Percentiles rank a stretch among this genome's conserved stretches.
Conservation (phyloP, 2,329 filamentous ascomycete species). For the Pseudofabraea citricarpa region DNA sequence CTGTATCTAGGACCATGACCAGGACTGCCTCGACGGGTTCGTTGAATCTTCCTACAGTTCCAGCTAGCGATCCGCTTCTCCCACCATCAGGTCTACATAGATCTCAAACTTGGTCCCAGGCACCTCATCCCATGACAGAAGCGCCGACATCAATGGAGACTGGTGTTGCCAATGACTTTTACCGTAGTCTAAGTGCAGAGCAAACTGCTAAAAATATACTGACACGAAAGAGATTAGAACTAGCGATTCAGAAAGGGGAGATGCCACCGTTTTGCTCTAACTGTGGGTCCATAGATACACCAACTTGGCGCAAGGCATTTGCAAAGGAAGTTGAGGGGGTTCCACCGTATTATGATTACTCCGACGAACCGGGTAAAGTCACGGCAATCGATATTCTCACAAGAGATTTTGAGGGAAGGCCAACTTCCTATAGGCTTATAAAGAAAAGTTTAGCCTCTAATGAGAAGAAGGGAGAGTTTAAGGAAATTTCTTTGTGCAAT, state of each 20-base stretch:
- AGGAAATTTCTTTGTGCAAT: slow-evolving; percentile 79
- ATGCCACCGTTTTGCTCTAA: slow-evolving; percentile 88
- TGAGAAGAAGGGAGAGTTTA: slow-evolving; percentile 64
- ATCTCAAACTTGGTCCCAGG: slow-evolving; percentile 40
- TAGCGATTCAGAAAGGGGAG: slow-evolving; percentile 69
- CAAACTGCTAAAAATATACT: slow-evolving; percentile 38
- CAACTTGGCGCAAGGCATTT: slow-evolving; percentile 93
- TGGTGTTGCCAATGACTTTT: slow-evolving; percentile 5
- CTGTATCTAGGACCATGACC: slow-evolving; percentile 33
- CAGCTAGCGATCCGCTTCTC: slow-evolving; percentile 47
- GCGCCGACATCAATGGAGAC: slow-evolving; percentile 4
- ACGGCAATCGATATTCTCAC: slow-evolving; percentile 69
- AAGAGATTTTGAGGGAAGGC: slow-evolving; percentile 56
- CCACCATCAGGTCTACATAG: slow-evolving; percentile 34
- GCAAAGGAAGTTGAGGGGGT: slow-evolving; percentile 68
- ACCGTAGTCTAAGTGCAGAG: slow-evolving; percentile 17
- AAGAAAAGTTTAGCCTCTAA: slow-evolving; percentile 65
- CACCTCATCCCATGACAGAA: slow-evolving; percentile 36
- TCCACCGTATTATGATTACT: slow-evolving; percentile 66
- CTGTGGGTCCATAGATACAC: slow-evolving; percentile 91
- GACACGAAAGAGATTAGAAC: slow-evolving; percentile 45
- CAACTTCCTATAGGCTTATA: slow-evolving; percentile 66
- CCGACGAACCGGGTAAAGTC: slow-evolving; percentile 66
- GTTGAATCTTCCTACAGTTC: slow-evolving; percentile 29
- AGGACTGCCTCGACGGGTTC: slow-evolving; percentile 26